Percentiles rank a stretch among this genome's conserved stretches.
These are phyloP conservation scores for Rhizopogon rudus DNA, from an alignment of 768 basidiomycete genomes.

Conservation along the genomic window DNA sequence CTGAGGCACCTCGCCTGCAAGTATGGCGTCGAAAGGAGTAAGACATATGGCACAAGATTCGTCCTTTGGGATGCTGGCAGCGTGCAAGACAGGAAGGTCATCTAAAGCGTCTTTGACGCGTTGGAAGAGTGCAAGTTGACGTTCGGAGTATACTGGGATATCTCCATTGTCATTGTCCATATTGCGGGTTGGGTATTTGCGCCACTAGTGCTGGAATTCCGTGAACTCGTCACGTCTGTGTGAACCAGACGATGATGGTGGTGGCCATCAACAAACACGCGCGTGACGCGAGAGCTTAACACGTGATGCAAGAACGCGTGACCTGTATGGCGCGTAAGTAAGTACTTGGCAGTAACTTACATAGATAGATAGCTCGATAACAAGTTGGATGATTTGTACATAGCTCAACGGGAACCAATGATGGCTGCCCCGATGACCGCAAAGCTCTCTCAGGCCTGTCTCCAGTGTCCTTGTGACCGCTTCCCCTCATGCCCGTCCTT, in stretches of 20 bases:
- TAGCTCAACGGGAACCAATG: background rate
- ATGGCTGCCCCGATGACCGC: background rate
- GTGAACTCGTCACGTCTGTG: background rate
- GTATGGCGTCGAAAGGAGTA: constrained; percentile 41
- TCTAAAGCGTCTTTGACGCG: constrained; percentile 35
- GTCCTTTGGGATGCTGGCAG: constrained; percentile 36
- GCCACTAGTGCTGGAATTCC: background rate
- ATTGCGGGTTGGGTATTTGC: background rate
- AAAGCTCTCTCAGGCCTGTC: background rate
- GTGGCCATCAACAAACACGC: constrained; percentile 15
- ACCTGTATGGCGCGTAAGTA: too few species aligned
- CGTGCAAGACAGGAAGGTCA: constrained; percentile 38
- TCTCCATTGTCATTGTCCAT: constrained; percentile 9
- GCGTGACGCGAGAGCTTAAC: constrained; percentile 4
- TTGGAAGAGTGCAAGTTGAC: constrained; percentile 9
- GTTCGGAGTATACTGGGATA: constrained; percentile 12
- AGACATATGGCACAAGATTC: constrained; percentile 69
- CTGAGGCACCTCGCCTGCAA: constrained; percentile 22
- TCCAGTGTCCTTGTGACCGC: background rate
- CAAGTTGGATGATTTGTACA: too few species aligned
- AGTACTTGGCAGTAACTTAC: too few species aligned
- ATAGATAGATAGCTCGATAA: too few species aligned
- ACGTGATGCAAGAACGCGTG: background rate
- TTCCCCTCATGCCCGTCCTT: too few species aligned
- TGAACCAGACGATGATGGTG: background rate